phyloP scores from a whole-genome alignment of 2,329 filamentous ascomycete genomes.

The Allantophomopsis cytisporea region DNA sequence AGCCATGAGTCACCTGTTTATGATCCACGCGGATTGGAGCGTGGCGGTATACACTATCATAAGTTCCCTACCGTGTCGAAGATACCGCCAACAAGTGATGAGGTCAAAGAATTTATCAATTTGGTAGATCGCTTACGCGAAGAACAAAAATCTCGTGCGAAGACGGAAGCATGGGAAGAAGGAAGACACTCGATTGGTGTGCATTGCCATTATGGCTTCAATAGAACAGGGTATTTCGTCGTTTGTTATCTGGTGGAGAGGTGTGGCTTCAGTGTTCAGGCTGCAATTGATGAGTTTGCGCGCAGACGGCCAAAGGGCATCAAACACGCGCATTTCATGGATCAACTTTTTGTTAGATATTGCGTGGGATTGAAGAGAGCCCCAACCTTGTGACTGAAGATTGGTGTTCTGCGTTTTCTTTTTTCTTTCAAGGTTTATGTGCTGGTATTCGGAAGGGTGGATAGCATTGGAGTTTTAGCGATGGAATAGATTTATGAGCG shows the following conservation, averaged over 20 bases:
- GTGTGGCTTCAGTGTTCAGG: constrained; percentile 55
- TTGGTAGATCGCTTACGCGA: constrained; percentile 46
- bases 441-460: too few species aligned
- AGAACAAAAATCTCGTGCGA: constrained; percentile 32
- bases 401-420: too few species aligned
- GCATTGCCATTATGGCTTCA: constrained; percentile 94
- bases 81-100: constrained; percentile 53
- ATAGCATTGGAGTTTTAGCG: too few species aligned
- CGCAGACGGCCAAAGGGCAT: constrained; percentile 67
- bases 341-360: constrained; percentile 72
- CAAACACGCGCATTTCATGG: constrained; percentile 77
- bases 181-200: constrained; percentile 52
- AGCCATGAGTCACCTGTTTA: constrained; percentile 86
- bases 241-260: constrained; percentile 83
- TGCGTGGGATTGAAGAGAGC: constrained; percentile 20
- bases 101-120: constrained; percentile 38
- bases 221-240: constrained; percentile 84
- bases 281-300: constrained; percentile 70
- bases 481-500: too few species aligned
- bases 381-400: constrained; percentile 1
- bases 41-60: constrained; percentile 56
- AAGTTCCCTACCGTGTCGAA: constrained; percentile 92
- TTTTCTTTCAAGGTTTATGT: too few species aligned
- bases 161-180: constrained; percentile 24
- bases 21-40: constrained; percentile 57